Percentiles rank a stretch among this genome's conserved stretches.
These are phyloP conservation scores for Trypanosoma conorhini DNA, from an alignment of 208 protist species.

Conservation along the genomic window DNA sequence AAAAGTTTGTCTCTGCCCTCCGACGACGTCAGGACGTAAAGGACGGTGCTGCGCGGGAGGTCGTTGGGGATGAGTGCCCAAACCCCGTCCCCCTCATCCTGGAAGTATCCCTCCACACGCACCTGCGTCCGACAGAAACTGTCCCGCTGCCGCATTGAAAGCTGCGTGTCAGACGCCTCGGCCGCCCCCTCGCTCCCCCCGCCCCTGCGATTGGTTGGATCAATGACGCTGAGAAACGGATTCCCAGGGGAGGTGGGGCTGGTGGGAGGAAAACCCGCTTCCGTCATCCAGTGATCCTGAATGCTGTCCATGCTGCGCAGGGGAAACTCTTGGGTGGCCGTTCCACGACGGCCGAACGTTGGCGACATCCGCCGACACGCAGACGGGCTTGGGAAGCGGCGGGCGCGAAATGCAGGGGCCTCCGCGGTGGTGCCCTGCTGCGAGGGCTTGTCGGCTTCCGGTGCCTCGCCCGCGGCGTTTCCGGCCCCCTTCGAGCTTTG, in stretches of 20 bases:
- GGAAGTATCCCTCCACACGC: conserved; percentile 79
- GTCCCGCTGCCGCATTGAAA: conserved; percentile 17
- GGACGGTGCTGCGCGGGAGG: conserved; percentile 72
- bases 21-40: conserved; percentile 86
- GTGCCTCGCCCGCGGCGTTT: not conserved
- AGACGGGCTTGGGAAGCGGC: conserved; percentile 12
- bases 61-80: conserved; percentile 79
- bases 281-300: not conserved
- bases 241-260: conserved; percentile 7
- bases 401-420: not conserved
- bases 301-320: conserved; percentile 10
- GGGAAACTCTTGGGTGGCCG: not conserved
- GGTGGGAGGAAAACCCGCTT: not conserved
- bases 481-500: not conserved
- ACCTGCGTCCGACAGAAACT: conserved; percentile 72
- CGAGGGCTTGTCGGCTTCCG: not conserved
- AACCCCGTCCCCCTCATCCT: conserved; percentile 29
- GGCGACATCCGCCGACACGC: not conserved
- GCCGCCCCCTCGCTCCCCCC: not conserved
- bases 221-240: conserved; percentile 46
- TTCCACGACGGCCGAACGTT: conserved; percentile 1
- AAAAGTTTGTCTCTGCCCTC: conserved; percentile 85
- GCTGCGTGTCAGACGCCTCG: not conserved
- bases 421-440: not conserved
- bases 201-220: conserved; percentile 30